Conservation (phyloP, 306 rosid species). For the Corylus avellana region DNA sequence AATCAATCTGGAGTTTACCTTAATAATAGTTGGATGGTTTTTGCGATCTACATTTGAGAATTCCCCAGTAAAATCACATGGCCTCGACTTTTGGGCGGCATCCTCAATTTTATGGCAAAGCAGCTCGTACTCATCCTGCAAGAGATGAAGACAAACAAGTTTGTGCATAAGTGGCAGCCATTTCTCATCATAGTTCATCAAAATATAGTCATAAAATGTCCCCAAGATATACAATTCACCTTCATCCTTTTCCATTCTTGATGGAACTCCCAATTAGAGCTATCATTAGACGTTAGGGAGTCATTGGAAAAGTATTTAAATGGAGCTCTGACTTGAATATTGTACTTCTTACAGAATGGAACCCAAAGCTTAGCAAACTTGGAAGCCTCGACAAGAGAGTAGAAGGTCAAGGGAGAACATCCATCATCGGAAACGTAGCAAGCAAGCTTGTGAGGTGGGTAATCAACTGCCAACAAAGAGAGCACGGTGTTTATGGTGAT, state of each 20-base stretch:
- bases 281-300: background rate
- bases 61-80: constrained; percentile 22
- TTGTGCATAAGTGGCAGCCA: too few relatives aligned
- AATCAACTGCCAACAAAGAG: constrained; percentile 60
- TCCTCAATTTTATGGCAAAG: constrained; percentile 40
- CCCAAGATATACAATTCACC: constrained; percentile 37
- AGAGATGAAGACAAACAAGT: too few relatives aligned
- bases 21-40: constrained; percentile 57
- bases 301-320: too few relatives aligned
- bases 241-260: constrained; percentile 48
- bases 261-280: constrained; percentile 18
- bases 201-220: too few relatives aligned
- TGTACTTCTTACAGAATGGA: too few relatives aligned
- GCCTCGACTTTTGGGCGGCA: constrained; percentile 16
- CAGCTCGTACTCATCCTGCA: constrained; percentile 47
- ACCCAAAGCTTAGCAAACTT: too few relatives aligned
- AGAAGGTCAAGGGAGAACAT: too few relatives aligned
- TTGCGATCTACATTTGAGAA: constrained; percentile 35
- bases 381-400: too few relatives aligned
- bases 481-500: constrained; percentile 63
- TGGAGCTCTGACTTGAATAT: too few relatives aligned
- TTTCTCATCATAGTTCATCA: too few relatives aligned
- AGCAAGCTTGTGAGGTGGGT: too few relatives aligned
- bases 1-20: constrained; percentile 37
- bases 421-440: too few relatives aligned